phyloP scores from a whole-genome alignment of 495 filamentous ascomycete genomes.

The Trichoderma gamsii region DNA sequence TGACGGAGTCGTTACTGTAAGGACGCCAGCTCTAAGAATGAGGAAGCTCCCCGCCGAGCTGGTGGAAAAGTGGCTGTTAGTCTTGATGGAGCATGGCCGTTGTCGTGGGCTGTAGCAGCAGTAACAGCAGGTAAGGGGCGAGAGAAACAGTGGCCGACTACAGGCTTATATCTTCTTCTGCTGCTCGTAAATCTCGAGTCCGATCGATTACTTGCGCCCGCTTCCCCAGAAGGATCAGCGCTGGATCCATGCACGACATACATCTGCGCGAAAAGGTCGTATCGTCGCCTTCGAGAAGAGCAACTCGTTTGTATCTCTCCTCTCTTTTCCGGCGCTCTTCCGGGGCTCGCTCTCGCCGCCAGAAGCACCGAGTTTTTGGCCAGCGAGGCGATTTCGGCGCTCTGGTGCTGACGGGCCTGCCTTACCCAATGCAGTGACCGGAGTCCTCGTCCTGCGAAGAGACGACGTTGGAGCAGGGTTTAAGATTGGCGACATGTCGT shows the following conservation, averaged over 20 bases:
- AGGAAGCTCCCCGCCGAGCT: not conserved
- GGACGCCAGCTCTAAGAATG: not conserved
- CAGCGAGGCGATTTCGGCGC: not conserved
- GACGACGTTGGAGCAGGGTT: not conserved
- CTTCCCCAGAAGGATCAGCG: slow-evolving; percentile 3
- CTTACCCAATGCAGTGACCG: slow-evolving; percentile 5
- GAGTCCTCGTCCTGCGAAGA: not conserved
- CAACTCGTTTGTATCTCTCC: not conserved
- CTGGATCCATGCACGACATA: not conserved
- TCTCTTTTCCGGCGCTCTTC: not conserved
- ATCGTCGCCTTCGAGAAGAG: not conserved
- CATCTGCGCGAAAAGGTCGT: not conserved
- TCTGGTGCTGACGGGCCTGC: not conserved
- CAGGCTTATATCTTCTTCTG: not conserved
- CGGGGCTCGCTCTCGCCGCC: not conserved
- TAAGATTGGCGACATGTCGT: not conserved
- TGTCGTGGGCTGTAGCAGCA: too few relatives aligned
- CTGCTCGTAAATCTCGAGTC: not conserved
- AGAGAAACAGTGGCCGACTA: too few relatives aligned
- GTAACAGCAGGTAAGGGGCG: too few relatives aligned
- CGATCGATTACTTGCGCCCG: not conserved
- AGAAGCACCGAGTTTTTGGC: not conserved
- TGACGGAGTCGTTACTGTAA: not conserved
- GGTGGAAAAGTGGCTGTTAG: too few relatives aligned
- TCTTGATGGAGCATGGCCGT: too few relatives aligned